These are phyloP conservation scores for Macrophomina phaseolina DNA, from an alignment of 2,329 filamentous ascomycete species.

Conservation along the genomic window DNA sequence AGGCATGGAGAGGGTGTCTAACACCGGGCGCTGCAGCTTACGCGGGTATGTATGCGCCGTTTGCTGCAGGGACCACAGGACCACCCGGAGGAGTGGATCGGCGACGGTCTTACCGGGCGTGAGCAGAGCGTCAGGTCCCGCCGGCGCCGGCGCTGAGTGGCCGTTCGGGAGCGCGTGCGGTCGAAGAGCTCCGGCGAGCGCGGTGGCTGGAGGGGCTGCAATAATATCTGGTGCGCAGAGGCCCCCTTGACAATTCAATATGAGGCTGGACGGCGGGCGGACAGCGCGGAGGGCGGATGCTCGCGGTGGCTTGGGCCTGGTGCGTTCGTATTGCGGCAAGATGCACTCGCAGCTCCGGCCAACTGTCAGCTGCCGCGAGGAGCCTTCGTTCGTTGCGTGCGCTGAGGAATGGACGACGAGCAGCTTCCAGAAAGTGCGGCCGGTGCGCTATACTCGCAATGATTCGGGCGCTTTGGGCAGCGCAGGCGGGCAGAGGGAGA, in stretches of 20 bases:
- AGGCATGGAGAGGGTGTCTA: slow-evolving; percentile 10
- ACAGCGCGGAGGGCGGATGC: neutral
- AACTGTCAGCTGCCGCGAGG: neutral
- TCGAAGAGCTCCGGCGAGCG: neutral
- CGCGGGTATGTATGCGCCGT: slow-evolving; percentile 11
- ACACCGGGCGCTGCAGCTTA: slow-evolving; percentile 4
- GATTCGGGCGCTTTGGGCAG: slow-evolving; percentile 3
- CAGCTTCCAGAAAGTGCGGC: slow-evolving; percentile 19
- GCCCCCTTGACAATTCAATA: neutral
- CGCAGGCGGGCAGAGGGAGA: neutral
- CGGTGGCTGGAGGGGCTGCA: too few species aligned
- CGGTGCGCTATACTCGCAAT: neutral
- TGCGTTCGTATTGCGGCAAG: slow-evolving; percentile 11
- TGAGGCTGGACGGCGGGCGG: too few species aligned
- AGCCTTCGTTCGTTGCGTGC: neutral
- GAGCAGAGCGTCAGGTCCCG: neutral
- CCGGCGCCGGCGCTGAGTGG: slow-evolving; percentile 16
- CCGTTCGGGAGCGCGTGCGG: slow-evolving; percentile 3
- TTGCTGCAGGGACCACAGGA: slow-evolving; percentile 23
- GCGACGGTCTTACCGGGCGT: slow-evolving; percentile 22
- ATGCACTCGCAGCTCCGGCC: neutral
- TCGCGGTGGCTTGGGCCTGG: slow-evolving; percentile 12
- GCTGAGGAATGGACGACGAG: neutral
- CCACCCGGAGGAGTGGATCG: slow-evolving; percentile 17
- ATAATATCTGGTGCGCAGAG: neutral